Conservation (phyloP, 129 eudicot genomes). For the Centrapalus pauciflorus region DNA sequence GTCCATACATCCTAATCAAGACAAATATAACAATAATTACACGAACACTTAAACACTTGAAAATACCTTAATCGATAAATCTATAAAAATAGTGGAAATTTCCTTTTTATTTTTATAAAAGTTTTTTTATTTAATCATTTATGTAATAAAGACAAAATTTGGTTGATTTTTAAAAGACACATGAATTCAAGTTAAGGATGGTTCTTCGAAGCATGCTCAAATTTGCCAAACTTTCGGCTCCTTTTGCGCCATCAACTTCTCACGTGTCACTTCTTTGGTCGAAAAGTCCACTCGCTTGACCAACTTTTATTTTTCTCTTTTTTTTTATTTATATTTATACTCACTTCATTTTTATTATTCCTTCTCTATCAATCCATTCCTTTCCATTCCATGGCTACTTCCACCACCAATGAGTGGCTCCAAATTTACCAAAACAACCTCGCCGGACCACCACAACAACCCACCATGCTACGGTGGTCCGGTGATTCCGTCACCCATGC, state of each 20-base stretch:
- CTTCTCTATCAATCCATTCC: no score
- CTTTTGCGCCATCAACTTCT: slow-evolving; percentile 27
- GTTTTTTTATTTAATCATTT: neutral
- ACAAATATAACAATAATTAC: no score
- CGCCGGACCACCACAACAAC: slow-evolving; percentile 17
- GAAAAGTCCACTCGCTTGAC: slow-evolving; percentile 23
- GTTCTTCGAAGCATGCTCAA: slow-evolving; percentile 25
- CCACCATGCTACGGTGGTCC: neutral
- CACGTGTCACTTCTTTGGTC: slow-evolving; percentile 13
- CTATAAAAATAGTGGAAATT: no score
- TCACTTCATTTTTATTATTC: no score
- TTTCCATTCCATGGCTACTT: slow-evolving; percentile 27
- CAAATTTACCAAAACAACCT: slow-evolving; percentile 30
- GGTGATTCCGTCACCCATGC: slow-evolving; percentile 10
- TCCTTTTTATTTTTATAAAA: no score
- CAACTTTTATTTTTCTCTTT: no score
- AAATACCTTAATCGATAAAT: no score
- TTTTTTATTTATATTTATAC: no score
- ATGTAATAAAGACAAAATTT: slow-evolving; percentile 2
- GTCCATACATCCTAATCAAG: no score
- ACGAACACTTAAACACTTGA: no score
- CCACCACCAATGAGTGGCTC: slow-evolving; percentile 35
- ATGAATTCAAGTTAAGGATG: no score
- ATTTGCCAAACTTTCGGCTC: slow-evolving; percentile 21
- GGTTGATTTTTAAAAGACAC: slow-evolving; percentile 27